Evolutionary conservation across 805 yeast genomes (phyloP), one percentile per base, ranked within the genome.

Genomic region (Dipodascopsis tothii): DNA sequence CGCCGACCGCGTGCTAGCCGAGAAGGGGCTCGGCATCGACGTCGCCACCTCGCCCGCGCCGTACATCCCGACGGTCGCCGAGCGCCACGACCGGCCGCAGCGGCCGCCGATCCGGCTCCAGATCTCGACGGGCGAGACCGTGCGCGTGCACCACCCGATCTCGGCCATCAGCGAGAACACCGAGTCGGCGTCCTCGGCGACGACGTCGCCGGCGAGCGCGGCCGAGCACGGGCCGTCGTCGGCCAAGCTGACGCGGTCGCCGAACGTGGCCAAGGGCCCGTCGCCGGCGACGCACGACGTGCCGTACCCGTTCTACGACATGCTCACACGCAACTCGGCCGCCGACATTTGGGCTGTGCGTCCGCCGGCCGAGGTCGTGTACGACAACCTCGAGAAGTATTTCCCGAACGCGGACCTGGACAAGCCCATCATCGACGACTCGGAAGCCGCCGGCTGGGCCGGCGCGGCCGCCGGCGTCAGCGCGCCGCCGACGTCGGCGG

Each of bases 321-420:
- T 9, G 30, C 9, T 25, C 9, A 9, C 30, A 9, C 9, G 30
- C 9, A 25, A 25, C 11, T 9, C 30, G 14, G n/a, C n/a, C n/a
- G n/a, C n/a, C n/a, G 30, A 25, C 14, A 25, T 25, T 25, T 77
- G 80, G 85, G 79, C 81, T 5, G 81, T 92, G 14, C 77, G 99
- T 60, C 99, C 99, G 2, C 87, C 97, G 0, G 82, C 95, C 1
- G 97, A 90, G 58, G 94, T 84, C 34, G 81, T 92, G 23, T 92
- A 88, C 60, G 85, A 86, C 44, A 88, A 92, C 56, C 73, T 92
- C 50, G 99, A 92, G 54, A 76, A 77, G 57, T 92, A 84, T 60
- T 92, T 92, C 70, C 98, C 98, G 0, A 74, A 83, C 55, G 80
- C 96, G 0, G 90, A 90, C 63, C 71, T 92, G 48, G 99, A 92